Evolutionary conservation across 1,284 basidiomycete genomes (phyloP).

Genomic region (Naganishia albida): DNA sequence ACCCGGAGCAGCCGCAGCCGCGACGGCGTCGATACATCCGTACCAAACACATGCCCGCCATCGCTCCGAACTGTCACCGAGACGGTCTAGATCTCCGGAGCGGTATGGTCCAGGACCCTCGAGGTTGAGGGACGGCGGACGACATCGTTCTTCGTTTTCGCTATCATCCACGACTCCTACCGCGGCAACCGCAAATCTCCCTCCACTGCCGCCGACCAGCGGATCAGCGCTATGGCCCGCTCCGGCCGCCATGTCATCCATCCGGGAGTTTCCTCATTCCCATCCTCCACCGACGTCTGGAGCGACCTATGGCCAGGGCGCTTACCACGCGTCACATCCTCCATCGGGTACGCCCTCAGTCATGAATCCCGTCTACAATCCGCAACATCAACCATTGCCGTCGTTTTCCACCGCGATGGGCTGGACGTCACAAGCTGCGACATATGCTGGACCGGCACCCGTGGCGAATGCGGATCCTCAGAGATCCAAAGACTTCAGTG

Average conservation of each 20-base stretch:
- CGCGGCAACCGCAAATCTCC: slow-evolving; percentile 4
- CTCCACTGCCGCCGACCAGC: not conserved
- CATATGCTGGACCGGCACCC: slow-evolving; percentile 10
- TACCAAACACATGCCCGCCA: slow-evolving; percentile 21
- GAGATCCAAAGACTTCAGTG: slow-evolving; percentile 37
- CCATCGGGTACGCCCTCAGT: slow-evolving; percentile 11
- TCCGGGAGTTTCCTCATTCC: slow-evolving; percentile 17
- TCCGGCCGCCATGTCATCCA: slow-evolving; percentile 21
- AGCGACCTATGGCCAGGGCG: slow-evolving; percentile 1
- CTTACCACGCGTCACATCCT: slow-evolving; percentile 9
- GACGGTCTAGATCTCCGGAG: slow-evolving; percentile 23
- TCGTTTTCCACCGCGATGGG: slow-evolving; percentile 29
- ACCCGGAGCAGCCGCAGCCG: slow-evolving; percentile 20
- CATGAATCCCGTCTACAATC: slow-evolving; percentile 11
- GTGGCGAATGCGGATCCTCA: slow-evolving; percentile 1
- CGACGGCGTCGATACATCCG: slow-evolving; percentile 16
- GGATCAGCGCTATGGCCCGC: slow-evolving; percentile 23
- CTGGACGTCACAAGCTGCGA: slow-evolving; percentile 25
- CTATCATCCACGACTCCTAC: slow-evolving; percentile 11
- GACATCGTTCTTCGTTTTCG: slow-evolving; percentile 22
- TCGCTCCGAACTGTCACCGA: slow-evolving; percentile 22
- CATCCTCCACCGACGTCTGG: not conserved
- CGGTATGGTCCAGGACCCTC: slow-evolving; percentile 18
- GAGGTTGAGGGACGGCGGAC: slow-evolving; percentile 14
- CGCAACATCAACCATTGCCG: slow-evolving; percentile 24